phyloP scores from a whole-genome alignment of 257 asterid species.

The Fraxinus pennsylvanica region DNA sequence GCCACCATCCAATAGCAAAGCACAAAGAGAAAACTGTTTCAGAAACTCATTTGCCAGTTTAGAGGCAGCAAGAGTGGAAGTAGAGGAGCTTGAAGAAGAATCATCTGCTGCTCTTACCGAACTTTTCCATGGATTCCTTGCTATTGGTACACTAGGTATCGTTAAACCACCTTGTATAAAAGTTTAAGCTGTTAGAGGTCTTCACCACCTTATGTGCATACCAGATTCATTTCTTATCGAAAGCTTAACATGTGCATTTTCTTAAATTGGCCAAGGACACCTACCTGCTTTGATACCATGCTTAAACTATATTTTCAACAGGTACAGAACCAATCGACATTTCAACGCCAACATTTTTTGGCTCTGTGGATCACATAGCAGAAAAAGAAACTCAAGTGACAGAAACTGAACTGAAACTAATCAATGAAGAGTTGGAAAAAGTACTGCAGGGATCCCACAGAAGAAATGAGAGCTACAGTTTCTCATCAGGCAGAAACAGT shows the following conservation, averaged over 20 bases:
- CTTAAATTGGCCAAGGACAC: neutral
- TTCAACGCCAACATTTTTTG: conserved; percentile 74
- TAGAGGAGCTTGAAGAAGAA: conserved; percentile 59
- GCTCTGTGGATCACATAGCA: conserved; percentile 71
- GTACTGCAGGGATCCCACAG: conserved; percentile 66
- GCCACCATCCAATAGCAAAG: conserved; percentile 38
- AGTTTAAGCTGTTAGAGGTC: neutral
- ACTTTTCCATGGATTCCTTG: conserved; percentile 92
- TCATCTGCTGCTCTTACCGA: conserved; percentile 58
- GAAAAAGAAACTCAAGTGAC: conserved; percentile 83
- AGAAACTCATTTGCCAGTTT: conserved; percentile 70
- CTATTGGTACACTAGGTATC: conserved; percentile 83
- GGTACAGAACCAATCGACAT: conserved; percentile 56
- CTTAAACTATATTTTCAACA: neutral
- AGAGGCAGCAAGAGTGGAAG: conserved; percentile 59
- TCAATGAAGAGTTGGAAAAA: conserved; percentile 88
- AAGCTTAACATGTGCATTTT: neutral
- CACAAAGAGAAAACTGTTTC: conserved; percentile 52
- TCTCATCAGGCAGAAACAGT: conserved; percentile 81
- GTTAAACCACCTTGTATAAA: neutral
- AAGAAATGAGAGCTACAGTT: conserved; percentile 44
- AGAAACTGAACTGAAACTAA: conserved; percentile 71
- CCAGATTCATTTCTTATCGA: neutral
- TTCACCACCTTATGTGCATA: neutral
- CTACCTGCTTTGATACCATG: neutral